phyloP scores from a whole-genome alignment of 2,329 filamentous ascomycete species.

The Lecanicillium sp. region DNA sequence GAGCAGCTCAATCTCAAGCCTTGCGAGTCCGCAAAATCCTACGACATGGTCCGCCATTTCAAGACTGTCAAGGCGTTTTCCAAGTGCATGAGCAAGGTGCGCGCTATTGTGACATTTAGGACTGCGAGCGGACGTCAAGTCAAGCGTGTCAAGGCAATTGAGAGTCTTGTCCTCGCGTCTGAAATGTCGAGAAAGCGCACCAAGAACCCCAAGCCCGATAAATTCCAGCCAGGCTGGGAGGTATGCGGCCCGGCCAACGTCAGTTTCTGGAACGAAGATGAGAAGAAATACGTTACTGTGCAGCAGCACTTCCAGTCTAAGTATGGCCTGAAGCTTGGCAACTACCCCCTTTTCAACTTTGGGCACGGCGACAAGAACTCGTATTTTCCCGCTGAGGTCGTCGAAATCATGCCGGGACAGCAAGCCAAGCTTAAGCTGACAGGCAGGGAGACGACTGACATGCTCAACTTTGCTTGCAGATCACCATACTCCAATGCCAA shows the following conservation, averaged over 20 bases:
- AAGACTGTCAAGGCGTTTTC: slow-evolving; percentile 26
- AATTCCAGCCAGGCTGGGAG: slow-evolving; percentile 20
- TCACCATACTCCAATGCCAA: slow-evolving; percentile 59
- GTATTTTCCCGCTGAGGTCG: slow-evolving; percentile 63
- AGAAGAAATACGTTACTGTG: slow-evolving; percentile 31
- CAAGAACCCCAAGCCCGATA: slow-evolving; percentile 18
- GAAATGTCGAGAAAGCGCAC: slow-evolving; percentile 18
- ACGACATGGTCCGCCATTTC: slow-evolving; percentile 17
- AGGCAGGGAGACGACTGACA: slow-evolving; percentile 54
- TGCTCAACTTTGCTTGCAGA: slow-evolving; percentile 69
- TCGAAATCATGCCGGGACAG: slow-evolving; percentile 60
- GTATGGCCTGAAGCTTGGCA: slow-evolving; percentile 29
- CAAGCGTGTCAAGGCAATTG: slow-evolving; percentile 24
- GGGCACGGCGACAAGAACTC: slow-evolving; percentile 51
- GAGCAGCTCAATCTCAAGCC: slow-evolving; percentile 18
- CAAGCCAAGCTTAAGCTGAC: slow-evolving; percentile 53
- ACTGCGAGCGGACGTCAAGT: slow-evolving; percentile 27
- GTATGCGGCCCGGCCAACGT: slow-evolving; percentile 29
- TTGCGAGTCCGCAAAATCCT: slow-evolving; percentile 8
- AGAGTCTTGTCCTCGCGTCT: slow-evolving; percentile 22
- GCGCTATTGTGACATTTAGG: slow-evolving; percentile 29
- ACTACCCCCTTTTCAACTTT: slow-evolving; percentile 60
- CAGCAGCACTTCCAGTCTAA: slow-evolving; percentile 38
- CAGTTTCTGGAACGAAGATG: slow-evolving; percentile 26
- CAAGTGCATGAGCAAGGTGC: slow-evolving; percentile 34